Base-by-base conservation (phyloP, 2,329 filamentous ascomycete species). In the Thermomyces lanuginosus region DNA sequence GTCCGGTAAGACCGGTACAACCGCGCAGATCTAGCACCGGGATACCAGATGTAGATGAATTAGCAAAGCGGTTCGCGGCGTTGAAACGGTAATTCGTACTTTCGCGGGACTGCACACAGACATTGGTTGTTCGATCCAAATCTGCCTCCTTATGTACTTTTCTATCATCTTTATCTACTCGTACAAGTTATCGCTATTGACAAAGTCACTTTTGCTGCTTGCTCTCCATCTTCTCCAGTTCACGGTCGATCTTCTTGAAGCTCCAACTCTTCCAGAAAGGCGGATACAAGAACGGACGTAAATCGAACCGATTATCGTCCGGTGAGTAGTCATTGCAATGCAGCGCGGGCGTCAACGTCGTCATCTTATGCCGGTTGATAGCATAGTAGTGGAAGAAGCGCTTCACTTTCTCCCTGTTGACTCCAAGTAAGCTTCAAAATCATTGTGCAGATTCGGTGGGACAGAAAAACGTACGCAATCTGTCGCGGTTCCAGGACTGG, bases 221-320 rank as follows among this genome's bases (percentile, higher is more conserved):
- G n/a, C 22, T 21, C 21, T 36, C 33, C 2, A 36, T 27, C 15
- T 24, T 28, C 36, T 45, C 40, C 11, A 60, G 34, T 32, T 54
- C 42, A 22, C 44, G 40, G 38, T 59, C 55, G 27, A 62, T 59
- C 43, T 61, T 56, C 16, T 45, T 40, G 34, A 55, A 49, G 16
- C 54, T 48, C 35, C 47, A 54, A 15, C 38, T 45, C 16, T 27
- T 24, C 21, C 22, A 34, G 11, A 26, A 30, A 2, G 31, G 27
- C 3, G 37, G 40, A 21, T 46, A 70, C 28, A 65, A 41, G 37
- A 66, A 66, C 4, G 61, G 63, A 30, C 58, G 50, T 38, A 56
- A 51, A 48, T 72, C 68, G 27, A 57, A 69, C 4, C 66, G 46
- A 37, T 72, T 70, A 28, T 66, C 63, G 29, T 66, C 62, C 0